Evolutionary conservation across 2,329 filamentous ascomycete species (phyloP).

Genomic region (Shiraia sp.): DNA sequence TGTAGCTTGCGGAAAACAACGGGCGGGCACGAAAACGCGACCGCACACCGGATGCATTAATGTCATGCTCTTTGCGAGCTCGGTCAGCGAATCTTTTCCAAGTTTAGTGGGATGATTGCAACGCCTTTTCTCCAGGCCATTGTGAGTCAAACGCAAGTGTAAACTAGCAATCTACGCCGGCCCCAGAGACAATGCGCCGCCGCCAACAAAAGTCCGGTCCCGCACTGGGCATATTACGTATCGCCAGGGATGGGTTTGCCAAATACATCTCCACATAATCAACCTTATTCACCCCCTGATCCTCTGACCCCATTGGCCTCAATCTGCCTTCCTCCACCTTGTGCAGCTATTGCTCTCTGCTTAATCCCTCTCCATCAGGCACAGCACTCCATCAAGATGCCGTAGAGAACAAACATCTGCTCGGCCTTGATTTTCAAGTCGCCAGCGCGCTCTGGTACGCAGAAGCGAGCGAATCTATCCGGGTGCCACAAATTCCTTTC

Average conservation of each 20-base stretch:
- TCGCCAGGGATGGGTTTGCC: slow-evolving; percentile 12
- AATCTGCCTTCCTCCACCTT: background rate
- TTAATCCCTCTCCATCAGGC: background rate
- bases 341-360: background rate
- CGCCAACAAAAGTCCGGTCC: slow-evolving; percentile 23
- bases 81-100: slow-evolving; percentile 29
- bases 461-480: slow-evolving; percentile 35
- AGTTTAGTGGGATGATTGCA: slow-evolving; percentile 25
- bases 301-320: background rate
- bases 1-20: slow-evolving; percentile 33
- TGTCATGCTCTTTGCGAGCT: slow-evolving; percentile 27
- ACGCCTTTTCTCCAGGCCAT: slow-evolving; percentile 12
- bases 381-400: slow-evolving; percentile 29
- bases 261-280: slow-evolving; percentile 2
- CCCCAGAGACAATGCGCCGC: slow-evolving; percentile 18
- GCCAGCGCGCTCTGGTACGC: slow-evolving; percentile 23
- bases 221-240: slow-evolving; percentile 26
- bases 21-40: slow-evolving; percentile 28
- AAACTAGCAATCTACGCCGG: slow-evolving; percentile 7
- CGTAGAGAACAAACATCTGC: slow-evolving; percentile 35
- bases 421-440: slow-evolving; percentile 27
- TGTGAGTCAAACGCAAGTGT: slow-evolving; percentile 23
- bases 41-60: slow-evolving; percentile 34
- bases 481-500: slow-evolving; percentile 39
- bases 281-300: background rate